Evolutionary conservation across 306 rosid genomes (phyloP).

Genomic region (Prunus kanzakura): DNA sequence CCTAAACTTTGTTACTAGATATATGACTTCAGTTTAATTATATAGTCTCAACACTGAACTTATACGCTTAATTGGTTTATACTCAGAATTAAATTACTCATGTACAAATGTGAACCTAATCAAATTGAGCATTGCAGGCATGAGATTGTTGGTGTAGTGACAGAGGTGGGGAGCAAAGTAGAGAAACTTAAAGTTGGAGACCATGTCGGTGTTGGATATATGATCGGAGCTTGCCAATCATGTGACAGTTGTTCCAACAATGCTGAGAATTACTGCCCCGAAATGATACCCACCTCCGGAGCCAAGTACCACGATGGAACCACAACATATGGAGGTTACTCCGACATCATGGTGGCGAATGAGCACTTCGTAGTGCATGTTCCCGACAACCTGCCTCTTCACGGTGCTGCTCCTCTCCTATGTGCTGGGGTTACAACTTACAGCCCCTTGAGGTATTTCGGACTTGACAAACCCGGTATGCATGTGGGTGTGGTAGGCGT

Average conservation of each 20-base stretch:
- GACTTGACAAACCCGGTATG: not conserved
- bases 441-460: not conserved
- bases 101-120: not conserved
- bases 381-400: not conserved
- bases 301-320: not conserved
- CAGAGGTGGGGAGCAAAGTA: slow-evolving; percentile 7
- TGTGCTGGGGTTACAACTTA: slow-evolving; percentile 1
- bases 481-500: not conserved
- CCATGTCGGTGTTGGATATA: not conserved
- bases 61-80: no score
- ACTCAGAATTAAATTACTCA: not conserved
- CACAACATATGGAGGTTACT: not conserved
- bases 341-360: not conserved
- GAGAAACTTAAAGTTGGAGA: slow-evolving; percentile 10
- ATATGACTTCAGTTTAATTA: not conserved
- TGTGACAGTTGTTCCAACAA: not conserved
- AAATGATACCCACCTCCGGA: not conserved
- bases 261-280: not conserved
- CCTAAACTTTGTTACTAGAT: not conserved
- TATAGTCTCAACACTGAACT: no score
- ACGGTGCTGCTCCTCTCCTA: not conserved
- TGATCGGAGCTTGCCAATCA: not conserved
- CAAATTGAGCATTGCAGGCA: not conserved
- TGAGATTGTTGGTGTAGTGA: slow-evolving; percentile 8
- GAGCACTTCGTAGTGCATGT: not conserved